A percentile compares a stretch with the other conserved stretches of the same genome.
Conservation (phyloP, 495 filamentous ascomycete species). For the Friedmanniomyces endolithicus region DNA sequence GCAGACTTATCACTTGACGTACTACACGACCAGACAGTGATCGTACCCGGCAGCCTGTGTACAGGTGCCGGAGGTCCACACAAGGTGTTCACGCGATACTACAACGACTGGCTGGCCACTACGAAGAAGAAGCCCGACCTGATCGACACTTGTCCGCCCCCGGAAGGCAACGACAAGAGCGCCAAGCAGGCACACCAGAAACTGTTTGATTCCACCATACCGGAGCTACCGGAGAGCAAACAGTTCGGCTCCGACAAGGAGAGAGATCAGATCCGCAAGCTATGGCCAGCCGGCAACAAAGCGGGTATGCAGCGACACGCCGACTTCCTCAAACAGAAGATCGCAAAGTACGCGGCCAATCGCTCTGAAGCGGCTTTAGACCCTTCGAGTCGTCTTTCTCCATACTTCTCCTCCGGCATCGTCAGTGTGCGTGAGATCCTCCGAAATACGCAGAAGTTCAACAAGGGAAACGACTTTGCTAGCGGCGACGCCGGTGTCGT, state of each 20-base stretch:
- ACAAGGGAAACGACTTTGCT: slow-evolving; percentile 26
- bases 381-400: slow-evolving; percentile 29
- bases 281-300: slow-evolving; percentile 35
- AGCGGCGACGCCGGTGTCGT: slow-evolving; percentile 21
- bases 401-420: slow-evolving; percentile 36
- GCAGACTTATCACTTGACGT: slow-evolving; percentile 20
- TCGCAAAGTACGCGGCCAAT: slow-evolving; percentile 29
- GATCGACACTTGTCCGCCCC: slow-evolving; percentile 26
- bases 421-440: slow-evolving; percentile 31
- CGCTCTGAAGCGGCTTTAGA: slow-evolving; percentile 32
- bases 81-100: slow-evolving; percentile 37
- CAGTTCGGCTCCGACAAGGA: slow-evolving; percentile 30
- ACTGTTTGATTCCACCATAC: slow-evolving; percentile 26
- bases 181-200: slow-evolving; percentile 22
- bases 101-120: slow-evolving; percentile 29
- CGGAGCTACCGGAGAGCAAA: slow-evolving; percentile 29
- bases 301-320: slow-evolving; percentile 32
- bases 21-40: slow-evolving; percentile 33
- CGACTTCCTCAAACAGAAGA: slow-evolving; percentile 29
- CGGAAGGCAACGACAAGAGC: slow-evolving; percentile 24
- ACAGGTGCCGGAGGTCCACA: slow-evolving; percentile 29
- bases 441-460: slow-evolving; percentile 19
- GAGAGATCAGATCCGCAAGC: slow-evolving; percentile 27
- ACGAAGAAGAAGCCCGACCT: slow-evolving; percentile 27
- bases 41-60: slow-evolving; percentile 29